phyloP scores from a whole-genome alignment of 2,329 filamentous ascomycete species.

The Fusarium globosum region DNA sequence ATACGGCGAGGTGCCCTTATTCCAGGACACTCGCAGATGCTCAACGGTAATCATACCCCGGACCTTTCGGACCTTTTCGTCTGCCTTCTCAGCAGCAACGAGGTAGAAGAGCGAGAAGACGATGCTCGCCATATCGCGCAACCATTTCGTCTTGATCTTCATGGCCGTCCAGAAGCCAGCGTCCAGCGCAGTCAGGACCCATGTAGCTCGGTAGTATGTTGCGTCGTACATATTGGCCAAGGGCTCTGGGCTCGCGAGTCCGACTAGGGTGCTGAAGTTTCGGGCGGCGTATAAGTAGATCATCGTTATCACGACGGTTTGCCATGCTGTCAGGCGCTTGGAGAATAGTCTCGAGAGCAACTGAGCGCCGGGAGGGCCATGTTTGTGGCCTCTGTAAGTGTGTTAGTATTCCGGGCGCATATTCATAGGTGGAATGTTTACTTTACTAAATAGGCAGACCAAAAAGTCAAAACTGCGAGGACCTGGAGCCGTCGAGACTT shows the following conservation, averaged over 20 bases:
- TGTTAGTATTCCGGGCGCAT: constrained; percentile 27
- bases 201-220: constrained; percentile 94
- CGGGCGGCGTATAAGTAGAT: constrained; percentile 90
- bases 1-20: constrained; percentile 92
- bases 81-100: constrained; percentile 90
- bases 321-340: constrained; percentile 84
- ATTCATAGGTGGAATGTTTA: constrained; percentile 51
- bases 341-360: constrained; percentile 78
- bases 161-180: constrained; percentile 99
- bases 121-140: constrained; percentile 84
- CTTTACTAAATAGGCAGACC: constrained; percentile 86
- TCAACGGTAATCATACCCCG: constrained; percentile 88
- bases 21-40: constrained; percentile 92
- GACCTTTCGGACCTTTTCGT: constrained; percentile 95
- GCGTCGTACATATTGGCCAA: constrained; percentile 93
- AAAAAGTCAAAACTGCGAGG: constrained; percentile 89
- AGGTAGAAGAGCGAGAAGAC: constrained; percentile 92
- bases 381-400: constrained; percentile 76
- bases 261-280: constrained; percentile 93
- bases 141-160: constrained; percentile 82
- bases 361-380: constrained; percentile 85
- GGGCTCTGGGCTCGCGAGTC: constrained; percentile 91
- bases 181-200: constrained; percentile 93
- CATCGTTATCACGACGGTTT: constrained; percentile 86
- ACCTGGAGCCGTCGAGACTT: constrained; percentile 95